phyloP scores from a whole-genome alignment of 805 yeast genomes.

The Starmerella vitae region DNA sequence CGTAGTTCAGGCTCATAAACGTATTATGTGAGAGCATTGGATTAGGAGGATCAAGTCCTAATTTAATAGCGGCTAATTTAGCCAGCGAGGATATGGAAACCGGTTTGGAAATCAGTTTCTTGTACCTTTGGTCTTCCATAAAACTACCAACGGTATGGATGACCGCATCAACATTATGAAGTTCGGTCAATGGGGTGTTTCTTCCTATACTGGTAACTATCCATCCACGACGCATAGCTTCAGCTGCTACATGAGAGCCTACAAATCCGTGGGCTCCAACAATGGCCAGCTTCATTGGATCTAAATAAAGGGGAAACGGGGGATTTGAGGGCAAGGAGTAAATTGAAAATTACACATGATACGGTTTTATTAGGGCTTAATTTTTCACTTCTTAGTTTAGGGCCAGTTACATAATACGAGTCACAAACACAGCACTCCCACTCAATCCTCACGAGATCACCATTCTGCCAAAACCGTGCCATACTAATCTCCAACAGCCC shows the following conservation, averaged over 20 bases:
- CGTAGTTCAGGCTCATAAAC: conserved; percentile 8
- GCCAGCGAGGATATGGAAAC: conserved; percentile 6
- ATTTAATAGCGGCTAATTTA: conserved; percentile 22
- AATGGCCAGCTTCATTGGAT: conserved; percentile 36
- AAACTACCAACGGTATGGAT: conserved; percentile 76
- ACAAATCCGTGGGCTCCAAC: conserved; percentile 85
- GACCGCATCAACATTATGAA: conserved; percentile 46
- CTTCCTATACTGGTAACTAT: conserved; percentile 49
- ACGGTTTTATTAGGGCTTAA: no score
- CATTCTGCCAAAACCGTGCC: conserved; percentile 1
- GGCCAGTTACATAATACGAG: conserved; percentile 4
- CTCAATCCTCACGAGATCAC: not conserved
- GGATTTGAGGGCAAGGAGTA: no score
- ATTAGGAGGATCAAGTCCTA: conserved; percentile 17
- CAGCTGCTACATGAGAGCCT: conserved; percentile 36
- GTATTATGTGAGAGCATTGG: conserved; percentile 14
- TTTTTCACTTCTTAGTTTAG: not conserved
- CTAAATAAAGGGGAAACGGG: no score
- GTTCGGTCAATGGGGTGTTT: conserved; percentile 22
- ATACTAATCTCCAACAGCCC: not conserved
- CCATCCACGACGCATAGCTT: conserved; percentile 15
- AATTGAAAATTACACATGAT: no score
- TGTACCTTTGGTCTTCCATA: conserved; percentile 55
- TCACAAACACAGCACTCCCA: conserved; percentile 2
- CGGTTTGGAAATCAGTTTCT: conserved; percentile 30